phyloP scores from a whole-genome alignment of 2,329 filamentous ascomycete genomes.

The Epichloe amarillans region DNA sequence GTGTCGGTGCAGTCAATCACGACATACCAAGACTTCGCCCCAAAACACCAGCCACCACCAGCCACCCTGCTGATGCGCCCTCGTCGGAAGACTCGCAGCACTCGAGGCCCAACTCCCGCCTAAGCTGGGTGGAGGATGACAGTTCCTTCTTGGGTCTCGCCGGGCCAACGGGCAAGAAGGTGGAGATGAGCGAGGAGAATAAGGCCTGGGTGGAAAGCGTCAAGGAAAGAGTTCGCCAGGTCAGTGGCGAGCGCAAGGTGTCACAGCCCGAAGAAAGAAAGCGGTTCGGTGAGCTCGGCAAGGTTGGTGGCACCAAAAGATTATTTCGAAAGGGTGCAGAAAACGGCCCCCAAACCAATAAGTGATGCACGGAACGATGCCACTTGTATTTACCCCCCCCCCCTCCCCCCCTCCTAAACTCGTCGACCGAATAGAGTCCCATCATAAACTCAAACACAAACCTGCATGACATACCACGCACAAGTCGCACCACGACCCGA shows the following conservation, averaged over 20 bases:
- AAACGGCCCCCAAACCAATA: conserved; percentile 9
- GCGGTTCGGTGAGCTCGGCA: conserved; percentile 57
- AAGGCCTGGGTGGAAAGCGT: conserved; percentile 72
- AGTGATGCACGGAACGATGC: conserved; percentile 5
- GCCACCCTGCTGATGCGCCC: conserved; percentile 25
- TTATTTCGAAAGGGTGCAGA: conserved; percentile 42
- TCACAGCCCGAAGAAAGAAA: conserved; percentile 17
- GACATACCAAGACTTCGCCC: conserved; percentile 22
- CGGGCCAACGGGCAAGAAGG: conserved; percentile 52
- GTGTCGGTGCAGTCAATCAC: conserved; percentile 22
- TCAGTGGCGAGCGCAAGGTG: conserved; percentile 42
- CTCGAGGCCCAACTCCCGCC: conserved; percentile 38
- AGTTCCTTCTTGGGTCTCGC: conserved; percentile 52
- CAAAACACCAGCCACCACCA: conserved; percentile 30
- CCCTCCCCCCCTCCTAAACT: too few relatives aligned
- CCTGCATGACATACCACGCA: too few relatives aligned
- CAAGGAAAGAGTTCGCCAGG: conserved; percentile 63
- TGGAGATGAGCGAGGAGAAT: conserved; percentile 58
- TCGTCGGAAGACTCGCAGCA: conserved; percentile 30
- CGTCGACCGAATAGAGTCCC: too few relatives aligned
- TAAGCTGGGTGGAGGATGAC: conserved; percentile 47
- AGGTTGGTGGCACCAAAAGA: conserved; percentile 59
- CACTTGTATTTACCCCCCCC: not conserved
- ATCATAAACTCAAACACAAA: too few relatives aligned
- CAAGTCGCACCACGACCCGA: too few relatives aligned